Base-by-base conservation (phyloP, 331 rosid genomes). In the Acacia concinna region DNA sequence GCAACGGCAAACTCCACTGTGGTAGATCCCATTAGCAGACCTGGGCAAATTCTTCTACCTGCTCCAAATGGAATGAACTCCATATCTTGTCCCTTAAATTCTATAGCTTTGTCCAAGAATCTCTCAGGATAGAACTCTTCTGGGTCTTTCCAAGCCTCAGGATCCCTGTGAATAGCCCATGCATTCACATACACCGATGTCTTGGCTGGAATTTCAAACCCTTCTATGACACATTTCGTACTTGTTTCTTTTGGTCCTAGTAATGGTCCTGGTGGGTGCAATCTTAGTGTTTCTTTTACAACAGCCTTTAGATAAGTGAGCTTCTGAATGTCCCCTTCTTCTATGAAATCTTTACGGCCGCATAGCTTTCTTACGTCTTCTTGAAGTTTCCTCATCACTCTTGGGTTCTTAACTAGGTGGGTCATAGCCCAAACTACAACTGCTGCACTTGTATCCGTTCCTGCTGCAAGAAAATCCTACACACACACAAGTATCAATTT, bases 261-360 rank as follows among this genome's bases (percentile, higher is more conserved):
- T 30, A 85, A 12, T 1, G 89, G 86, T 28, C 72, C 49, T 40
- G 82, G 37, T 13, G n/a, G 31, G 1, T 71, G 23, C n/a, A n/a
- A n/a, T n/a, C n/a, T n/a, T n/a, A n/a, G n/a, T n/a, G n/a, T n/a
- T n/a, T n/a, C n/a, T n/a, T 5, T 85, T 31, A 85, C 75, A 18
- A 82, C 72, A 67, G 83, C 77, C 44, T 76, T 86, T 1, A 82
- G 73, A 82, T 82, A 86, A 35, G 81, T 71, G 31, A 82, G 86
- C 30, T 31, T 77, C 62, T 86, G 72, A 32, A 82, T 60, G 12
- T 86, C 86, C 8, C 79, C 78, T 79, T 86, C 89, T 46, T 41
- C 77, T 72, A 86, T 68, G 2, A 82, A 86, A 49, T 66, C 82
- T 71, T 79, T 85, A 18, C 76, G 75, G 0, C 79, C 75, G 15